These are phyloP conservation scores for Glutinoglossum americanum DNA, from an alignment of 495 filamentous ascomycete species.

Conservation along the genomic window DNA sequence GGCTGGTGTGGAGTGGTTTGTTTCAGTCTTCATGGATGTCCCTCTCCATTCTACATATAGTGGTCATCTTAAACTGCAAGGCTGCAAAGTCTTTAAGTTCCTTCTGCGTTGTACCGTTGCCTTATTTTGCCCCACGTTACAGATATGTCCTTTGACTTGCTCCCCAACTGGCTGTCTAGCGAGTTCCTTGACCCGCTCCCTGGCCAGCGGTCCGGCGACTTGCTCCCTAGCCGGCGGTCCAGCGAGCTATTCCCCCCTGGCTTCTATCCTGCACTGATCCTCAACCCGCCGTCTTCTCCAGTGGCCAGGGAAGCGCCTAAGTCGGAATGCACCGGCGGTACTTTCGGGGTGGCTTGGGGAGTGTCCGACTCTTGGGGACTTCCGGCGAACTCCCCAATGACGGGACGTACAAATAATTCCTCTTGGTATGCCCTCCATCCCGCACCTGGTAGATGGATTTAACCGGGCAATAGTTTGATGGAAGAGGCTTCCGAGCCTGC, in stretches of 20 bases:
- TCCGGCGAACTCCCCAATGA: background rate
- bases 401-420: background rate
- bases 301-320: background rate
- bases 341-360: background rate
- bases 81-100: background rate
- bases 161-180: background rate
- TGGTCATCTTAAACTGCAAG: background rate
- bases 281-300: background rate
- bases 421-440: background rate
- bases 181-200: background rate
- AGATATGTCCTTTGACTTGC: background rate
- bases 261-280: background rate
- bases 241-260: background rate
- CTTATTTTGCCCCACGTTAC: background rate
- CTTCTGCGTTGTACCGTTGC: background rate
- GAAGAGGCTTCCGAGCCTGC: background rate
- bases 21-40: background rate
- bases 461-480: background rate
- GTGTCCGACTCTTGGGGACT: background rate
- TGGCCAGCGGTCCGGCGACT: background rate
- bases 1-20: background rate
- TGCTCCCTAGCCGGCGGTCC: background rate
- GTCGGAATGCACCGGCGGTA: background rate
- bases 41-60: background rate
- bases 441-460: background rate